Conservation (phyloP, 768 basidiomycete species). For the Termitomyces sp. region DNA sequence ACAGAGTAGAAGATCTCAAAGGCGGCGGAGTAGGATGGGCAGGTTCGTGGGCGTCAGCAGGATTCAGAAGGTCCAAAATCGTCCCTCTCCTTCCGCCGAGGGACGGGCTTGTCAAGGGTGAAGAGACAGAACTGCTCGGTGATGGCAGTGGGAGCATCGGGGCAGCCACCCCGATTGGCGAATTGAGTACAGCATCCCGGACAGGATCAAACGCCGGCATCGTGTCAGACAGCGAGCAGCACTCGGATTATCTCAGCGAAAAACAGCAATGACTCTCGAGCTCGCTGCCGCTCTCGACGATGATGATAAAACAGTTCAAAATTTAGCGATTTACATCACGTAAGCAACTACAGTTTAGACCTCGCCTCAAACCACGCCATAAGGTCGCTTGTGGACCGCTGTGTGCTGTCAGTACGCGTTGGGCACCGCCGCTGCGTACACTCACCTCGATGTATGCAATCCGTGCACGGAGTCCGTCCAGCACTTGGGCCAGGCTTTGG, state of each 20-base stretch:
- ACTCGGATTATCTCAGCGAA: conserved; percentile 8
- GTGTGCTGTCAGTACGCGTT: neutral
- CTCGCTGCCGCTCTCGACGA: conserved; percentile 15
- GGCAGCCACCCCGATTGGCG: conserved; percentile 48
- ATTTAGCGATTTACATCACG: conserved; percentile 15
- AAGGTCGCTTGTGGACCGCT: conserved; percentile 60
- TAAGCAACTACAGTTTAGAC: conserved; percentile 19
- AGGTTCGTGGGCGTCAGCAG: conserved; percentile 37
- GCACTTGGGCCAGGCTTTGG: conserved; percentile 55
- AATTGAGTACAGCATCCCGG: conserved; percentile 80
- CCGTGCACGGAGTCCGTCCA: conserved; percentile 63
- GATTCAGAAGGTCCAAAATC: conserved; percentile 73
- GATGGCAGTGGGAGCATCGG: conserved; percentile 19
- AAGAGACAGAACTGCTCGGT: conserved; percentile 21
- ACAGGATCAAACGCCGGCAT: conserved; percentile 85
- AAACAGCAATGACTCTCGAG: conserved; percentile 11
- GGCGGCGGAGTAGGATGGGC: conserved; percentile 21
- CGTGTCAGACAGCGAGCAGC: conserved; percentile 15
- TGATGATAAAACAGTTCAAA: conserved; percentile 18
- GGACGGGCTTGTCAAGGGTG: conserved; percentile 40
- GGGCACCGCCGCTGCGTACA: neutral
- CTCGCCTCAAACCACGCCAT: conserved; percentile 40
- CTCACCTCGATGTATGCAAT: conserved; percentile 58
- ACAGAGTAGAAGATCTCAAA: conserved; percentile 36
- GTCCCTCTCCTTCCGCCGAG: conserved; percentile 60